Base-by-base conservation (phyloP, 2,329 filamentous ascomycete species). In the Elsinoe ampelina region DNA sequence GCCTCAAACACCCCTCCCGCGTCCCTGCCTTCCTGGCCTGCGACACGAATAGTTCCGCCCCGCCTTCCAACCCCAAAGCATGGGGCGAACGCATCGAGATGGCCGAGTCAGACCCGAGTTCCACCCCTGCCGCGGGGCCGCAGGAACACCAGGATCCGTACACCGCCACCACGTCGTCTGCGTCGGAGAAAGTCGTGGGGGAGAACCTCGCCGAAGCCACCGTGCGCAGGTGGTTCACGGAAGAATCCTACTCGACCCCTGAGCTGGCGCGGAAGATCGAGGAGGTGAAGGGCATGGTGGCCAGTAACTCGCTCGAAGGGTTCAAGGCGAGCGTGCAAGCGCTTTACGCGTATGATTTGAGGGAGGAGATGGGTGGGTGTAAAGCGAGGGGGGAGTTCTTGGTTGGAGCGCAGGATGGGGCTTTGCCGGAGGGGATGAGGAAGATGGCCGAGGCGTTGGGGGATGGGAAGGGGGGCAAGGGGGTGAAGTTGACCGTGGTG, bases 351-450 rank as follows among this genome's bases (percentile, higher is more conserved):
- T 90, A 89, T 66, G 81, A 90, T 64, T 70, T 90, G 63, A 78
- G 77, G 61, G 74, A 75, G 0, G 69, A 74, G 59, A 78, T 89
- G 75, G 71, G 70, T 13, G 66, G 52, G 0, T 82, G 80, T 62
- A 67, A 68, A 12, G 80, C 84, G 0, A 81, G 81, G 0, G 85
- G 82, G 0, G 68, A 87, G 54, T 80, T 95, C 55, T 79, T 90
- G 0, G 89, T 85, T 0, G 89, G 89, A 1, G 82, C 83, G 12
- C 79, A 77, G 0, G 89, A 95, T 65, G 89, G 83, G 0, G 85
- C 86, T 1, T 66, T 95, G 55, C 87, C 87, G 0, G 83, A 84
- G 73, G 86, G 85, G 3, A 95, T 95, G 88, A 82, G 85, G 55
- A 82, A 82, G 12, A 89, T 91, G 78, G 81, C 77, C 56, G 76